Conservation (phyloP, 306 rosid genomes). For the Cucurbita moschata region DNA sequence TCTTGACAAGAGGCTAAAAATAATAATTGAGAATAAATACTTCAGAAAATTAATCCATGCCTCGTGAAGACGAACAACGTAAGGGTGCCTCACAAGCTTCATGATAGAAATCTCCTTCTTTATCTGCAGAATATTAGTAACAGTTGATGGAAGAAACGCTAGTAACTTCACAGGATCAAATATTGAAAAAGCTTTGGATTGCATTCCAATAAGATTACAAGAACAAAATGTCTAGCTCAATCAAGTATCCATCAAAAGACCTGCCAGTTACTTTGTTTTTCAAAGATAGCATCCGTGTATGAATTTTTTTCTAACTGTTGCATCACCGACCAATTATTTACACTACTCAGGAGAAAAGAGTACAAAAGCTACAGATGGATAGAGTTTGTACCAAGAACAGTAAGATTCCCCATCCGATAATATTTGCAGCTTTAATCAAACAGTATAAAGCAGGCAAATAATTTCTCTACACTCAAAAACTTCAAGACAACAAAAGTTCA, state of each 20-base stretch:
- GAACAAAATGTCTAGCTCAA: not conserved
- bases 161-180: not conserved
- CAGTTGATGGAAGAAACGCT: not conserved
- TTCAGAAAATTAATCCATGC: conserved; percentile 22
- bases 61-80: conserved; percentile 73
- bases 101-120: conserved; percentile 82
- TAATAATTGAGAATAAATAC: not conserved
- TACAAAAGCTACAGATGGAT: not conserved
- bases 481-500: not conserved
- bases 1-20: not conserved
- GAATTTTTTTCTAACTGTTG: not conserved
- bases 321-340: not conserved
- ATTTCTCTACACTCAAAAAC: not conserved
- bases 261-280: not conserved
- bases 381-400: not conserved
- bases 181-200: not conserved
- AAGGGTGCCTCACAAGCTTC: conserved; percentile 91
- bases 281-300: not conserved
- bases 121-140: conserved; percentile 35
- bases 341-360: not conserved
- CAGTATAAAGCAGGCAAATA: not conserved
- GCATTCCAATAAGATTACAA: not conserved
- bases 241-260: not conserved
- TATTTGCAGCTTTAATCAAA: not conserved
- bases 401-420: not conserved